Percentiles rank a stretch among this genome's conserved stretches.
Conservation (phyloP, 75 land plant species). For the Adiantum capillusveneris region DNA sequence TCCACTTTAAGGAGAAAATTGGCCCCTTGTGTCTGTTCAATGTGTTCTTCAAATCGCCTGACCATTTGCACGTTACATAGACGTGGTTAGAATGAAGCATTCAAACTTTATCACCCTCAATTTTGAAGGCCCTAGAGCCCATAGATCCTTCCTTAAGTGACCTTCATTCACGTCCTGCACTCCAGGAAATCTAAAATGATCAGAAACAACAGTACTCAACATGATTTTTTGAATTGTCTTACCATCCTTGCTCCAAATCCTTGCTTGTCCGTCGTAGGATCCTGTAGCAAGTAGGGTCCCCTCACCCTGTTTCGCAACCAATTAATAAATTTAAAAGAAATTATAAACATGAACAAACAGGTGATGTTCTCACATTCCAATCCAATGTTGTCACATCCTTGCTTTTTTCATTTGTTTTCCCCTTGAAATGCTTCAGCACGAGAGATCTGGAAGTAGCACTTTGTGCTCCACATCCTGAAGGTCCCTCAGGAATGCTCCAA, state of each 20-base stretch:
- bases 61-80: too few species aligned
- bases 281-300: constrained; percentile 96
- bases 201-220: too few species aligned
- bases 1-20: constrained; percentile 91
- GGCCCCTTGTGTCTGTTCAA: constrained; percentile 93
- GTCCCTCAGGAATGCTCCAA: constrained; percentile 79
- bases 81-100: too few species aligned
- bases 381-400: constrained; percentile 97
- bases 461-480: constrained; percentile 33
- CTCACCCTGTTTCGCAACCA: constrained; percentile 40
- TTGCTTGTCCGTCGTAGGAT: constrained; percentile 98
- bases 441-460: constrained; percentile 38
- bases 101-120: too few species aligned
- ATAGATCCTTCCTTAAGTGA: too few species aligned
- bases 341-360: too few species aligned
- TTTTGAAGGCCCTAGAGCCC: constrained; percentile 10
- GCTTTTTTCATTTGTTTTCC: constrained; percentile 80
- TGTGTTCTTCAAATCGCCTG: constrained; percentile 85
- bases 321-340: not conserved
- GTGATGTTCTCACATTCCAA: constrained; percentile 82
- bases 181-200: too few species aligned
- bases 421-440: constrained; percentile 87
- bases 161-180: too few species aligned
- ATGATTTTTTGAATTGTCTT: too few species aligned
- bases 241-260: constrained; percentile 94